Conservation (phyloP, 129 eudicot genomes). For the Scalesia atractyloides region DNA sequence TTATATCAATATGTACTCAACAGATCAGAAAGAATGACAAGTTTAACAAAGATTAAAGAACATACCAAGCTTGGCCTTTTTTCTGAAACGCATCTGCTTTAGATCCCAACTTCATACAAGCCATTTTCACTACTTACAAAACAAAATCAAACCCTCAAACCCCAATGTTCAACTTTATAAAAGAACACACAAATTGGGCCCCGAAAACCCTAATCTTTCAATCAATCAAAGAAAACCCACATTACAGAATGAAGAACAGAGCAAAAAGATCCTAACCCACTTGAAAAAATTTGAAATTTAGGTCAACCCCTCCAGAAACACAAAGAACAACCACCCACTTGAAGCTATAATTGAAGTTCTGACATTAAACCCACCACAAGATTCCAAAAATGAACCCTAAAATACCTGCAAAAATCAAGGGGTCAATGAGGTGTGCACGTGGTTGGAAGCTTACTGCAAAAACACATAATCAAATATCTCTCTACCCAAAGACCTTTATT, state of each 20-base stretch:
- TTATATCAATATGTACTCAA: background rate
- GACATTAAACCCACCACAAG: constrained; percentile 59
- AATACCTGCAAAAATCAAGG: constrained; percentile 20
- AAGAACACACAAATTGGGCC: constrained; percentile 29
- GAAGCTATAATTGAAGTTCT: constrained; percentile 31
- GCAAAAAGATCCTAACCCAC: constrained; percentile 40
- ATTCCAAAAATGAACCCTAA: constrained; percentile 62
- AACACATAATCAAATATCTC: constrained; percentile 32
- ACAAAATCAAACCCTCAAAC: constrained; percentile 18
- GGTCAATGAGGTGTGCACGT: constrained; percentile 40
- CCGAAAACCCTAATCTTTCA: constrained; percentile 39
- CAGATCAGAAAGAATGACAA: constrained; percentile 8
- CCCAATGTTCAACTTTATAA: too few species aligned
- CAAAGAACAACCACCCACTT: constrained; percentile 37
- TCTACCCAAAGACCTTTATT: constrained; percentile 24
- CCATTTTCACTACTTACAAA: constrained; percentile 46
- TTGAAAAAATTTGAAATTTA: constrained; percentile 36
- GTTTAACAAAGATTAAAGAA: constrained; percentile 20
- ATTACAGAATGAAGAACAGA: constrained; percentile 24
- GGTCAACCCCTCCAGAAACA: constrained; percentile 76
- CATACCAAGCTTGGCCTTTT: constrained; percentile 93
- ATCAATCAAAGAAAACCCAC: constrained; percentile 31
- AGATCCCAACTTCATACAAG: constrained; percentile 96
- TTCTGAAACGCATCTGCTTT: constrained; percentile 86
- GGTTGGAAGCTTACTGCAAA: constrained; percentile 30